These are phyloP conservation scores for Cicer arietinum DNA, from an alignment of 306 rosid genomes.

Conservation along the genomic window DNA sequence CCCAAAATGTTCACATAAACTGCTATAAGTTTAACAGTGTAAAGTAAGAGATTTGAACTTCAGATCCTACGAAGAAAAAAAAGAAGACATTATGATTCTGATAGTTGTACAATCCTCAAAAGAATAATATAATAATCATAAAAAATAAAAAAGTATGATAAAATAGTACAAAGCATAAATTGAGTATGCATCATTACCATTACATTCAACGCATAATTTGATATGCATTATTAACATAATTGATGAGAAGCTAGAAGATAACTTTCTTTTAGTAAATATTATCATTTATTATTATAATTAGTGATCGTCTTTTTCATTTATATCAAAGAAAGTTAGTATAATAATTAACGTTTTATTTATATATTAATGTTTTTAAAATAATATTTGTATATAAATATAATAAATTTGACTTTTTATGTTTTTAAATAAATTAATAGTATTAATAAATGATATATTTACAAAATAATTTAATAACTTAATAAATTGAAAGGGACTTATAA, in stretches of 20 bases:
- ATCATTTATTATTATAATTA: no score
- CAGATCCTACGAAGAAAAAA: neutral
- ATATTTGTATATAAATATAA: no score
- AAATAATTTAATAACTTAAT: neutral
- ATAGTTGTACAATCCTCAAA: slow-evolving; percentile 20
- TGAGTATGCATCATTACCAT: slow-evolving; percentile 30
- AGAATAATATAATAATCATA: neutral
- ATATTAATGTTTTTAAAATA: no score
- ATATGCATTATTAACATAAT: slow-evolving; percentile 37
- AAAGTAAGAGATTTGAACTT: slow-evolving; percentile 16
- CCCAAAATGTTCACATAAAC: neutral
- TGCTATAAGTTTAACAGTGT: neutral
- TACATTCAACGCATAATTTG: neutral
- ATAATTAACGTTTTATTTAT: no score
- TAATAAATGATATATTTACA: neutral
- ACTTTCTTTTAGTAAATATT: neutral
- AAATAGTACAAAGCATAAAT: neutral
- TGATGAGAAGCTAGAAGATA: slow-evolving; percentile 1
- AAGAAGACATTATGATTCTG: neutral
- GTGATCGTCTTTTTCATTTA: no score
- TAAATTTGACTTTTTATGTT: no score
- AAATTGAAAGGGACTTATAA: neutral
- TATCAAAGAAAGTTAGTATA: no score
- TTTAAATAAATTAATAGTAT: no score
- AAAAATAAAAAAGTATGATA: no score